These are phyloP conservation scores for Echeveria elegans DNA, from an alignment of 164 flowering plant genomes.

Conservation along the genomic window DNA sequence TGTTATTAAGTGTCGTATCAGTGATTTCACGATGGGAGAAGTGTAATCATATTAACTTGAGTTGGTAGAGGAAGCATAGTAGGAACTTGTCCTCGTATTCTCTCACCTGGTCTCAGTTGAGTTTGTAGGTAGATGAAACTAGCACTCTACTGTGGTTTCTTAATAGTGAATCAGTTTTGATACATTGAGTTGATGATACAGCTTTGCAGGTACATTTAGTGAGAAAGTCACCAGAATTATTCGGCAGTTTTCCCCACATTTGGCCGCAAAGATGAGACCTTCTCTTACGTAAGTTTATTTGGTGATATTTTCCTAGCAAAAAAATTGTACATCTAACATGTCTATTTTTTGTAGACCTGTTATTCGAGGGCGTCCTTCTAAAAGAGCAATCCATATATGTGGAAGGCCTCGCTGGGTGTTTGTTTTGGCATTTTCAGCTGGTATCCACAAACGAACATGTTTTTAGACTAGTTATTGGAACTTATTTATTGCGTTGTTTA, in stretches of 20 bases:
- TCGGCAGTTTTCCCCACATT: slow-evolving; percentile 88
- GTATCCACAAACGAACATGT: slow-evolving; percentile 23
- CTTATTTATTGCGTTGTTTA: not conserved
- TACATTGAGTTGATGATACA: slow-evolving; percentile 23
- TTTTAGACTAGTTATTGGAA: not conserved
- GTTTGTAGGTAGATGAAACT: not conserved
- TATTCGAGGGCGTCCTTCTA: slow-evolving; percentile 96
- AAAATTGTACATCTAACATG: slow-evolving; percentile 6
- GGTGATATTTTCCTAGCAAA: not conserved
- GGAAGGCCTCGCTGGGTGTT: slow-evolving; percentile 95
- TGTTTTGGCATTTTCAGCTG: slow-evolving; percentile 54
- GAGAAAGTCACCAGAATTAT: slow-evolving; percentile 91
- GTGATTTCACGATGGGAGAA: not conserved
- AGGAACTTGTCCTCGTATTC: not conserved
- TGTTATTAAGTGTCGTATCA: not conserved
- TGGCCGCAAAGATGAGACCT: slow-evolving; percentile 97
- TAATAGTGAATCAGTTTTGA: not conserved
- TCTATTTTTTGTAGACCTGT: slow-evolving; percentile 62
- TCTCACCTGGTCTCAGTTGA: not conserved
- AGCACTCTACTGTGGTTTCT: not conserved
- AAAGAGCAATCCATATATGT: slow-evolving; percentile 77
- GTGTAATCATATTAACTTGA: not conserved
- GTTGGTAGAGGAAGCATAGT: not conserved
- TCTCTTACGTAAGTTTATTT: slow-evolving; percentile 77
- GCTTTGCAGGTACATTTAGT: slow-evolving; percentile 95